phyloP scores from a whole-genome alignment of 768 basidiomycete genomes.

The Tulasnella sp. region DNA sequence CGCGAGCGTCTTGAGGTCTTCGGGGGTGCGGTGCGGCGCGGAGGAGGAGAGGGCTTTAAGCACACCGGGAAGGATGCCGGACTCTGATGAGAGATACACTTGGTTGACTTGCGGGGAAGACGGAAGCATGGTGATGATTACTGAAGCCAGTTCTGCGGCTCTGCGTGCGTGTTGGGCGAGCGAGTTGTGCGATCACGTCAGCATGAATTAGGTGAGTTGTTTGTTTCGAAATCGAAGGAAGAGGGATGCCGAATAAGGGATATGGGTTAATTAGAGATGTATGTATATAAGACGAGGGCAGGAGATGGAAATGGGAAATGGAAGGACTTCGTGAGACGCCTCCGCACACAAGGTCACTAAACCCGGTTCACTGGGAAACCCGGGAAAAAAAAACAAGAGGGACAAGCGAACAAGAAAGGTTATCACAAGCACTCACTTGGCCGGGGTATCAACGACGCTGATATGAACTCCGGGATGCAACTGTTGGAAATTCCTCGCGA shows the following conservation, averaged over 20 bases:
- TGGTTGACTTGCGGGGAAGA: conserved; percentile 81
- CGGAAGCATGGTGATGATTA: conserved; percentile 86
- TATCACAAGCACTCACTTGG: conserved; percentile 53
- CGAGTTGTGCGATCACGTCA: too few relatives aligned
- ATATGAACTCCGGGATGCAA: conserved; percentile 60
- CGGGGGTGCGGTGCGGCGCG: conserved; percentile 48
- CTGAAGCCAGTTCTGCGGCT: conserved; percentile 36
- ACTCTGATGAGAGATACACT: conserved; percentile 54
- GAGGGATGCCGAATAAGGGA: neutral
- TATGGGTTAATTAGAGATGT: neutral
- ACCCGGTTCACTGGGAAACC: neutral
- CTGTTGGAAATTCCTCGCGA: conserved; percentile 51
- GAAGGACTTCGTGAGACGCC: conserved; percentile 9
- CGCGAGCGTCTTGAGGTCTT: conserved; percentile 41
- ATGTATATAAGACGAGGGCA: neutral
- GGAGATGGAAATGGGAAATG: neutral
- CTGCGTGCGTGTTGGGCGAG: too few relatives aligned
- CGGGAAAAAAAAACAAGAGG: neutral
- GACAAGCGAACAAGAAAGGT: too few relatives aligned
- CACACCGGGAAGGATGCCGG: conserved; percentile 20
- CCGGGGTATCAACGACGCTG: conserved; percentile 57
- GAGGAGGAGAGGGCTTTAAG: conserved; percentile 26
- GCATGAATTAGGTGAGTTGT: neutral
- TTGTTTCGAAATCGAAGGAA: neutral
- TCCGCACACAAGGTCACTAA: neutral